Conservation (phyloP, 768 basidiomycete genomes). For the Hericium coralloides region DNA sequence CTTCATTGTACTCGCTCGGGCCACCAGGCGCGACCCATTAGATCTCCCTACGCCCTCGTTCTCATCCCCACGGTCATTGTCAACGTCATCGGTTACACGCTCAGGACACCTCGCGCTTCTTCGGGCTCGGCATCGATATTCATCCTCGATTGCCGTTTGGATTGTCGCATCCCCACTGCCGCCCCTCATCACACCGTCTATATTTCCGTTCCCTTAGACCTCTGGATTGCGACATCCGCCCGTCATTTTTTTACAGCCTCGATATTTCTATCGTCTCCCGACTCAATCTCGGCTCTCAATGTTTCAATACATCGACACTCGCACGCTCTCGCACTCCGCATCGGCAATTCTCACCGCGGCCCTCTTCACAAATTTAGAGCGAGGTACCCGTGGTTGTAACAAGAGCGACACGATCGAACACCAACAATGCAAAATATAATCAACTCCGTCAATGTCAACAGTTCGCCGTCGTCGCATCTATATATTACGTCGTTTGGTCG, state of each 20-base stretch:
- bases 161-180: constrained; percentile 7
- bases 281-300: constrained; percentile 1
- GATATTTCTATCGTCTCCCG: constrained; percentile 4
- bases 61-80: constrained; percentile 15
- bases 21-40: constrained; percentile 21
- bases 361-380: constrained; percentile 19
- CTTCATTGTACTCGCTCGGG: constrained; percentile 19
- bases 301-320: constrained; percentile 11
- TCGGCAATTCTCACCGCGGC: constrained; percentile 22
- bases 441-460: constrained; percentile 9
- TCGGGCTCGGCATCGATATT: constrained; percentile 31
- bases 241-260: not conserved
- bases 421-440: constrained; percentile 18
- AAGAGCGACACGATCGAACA: constrained; percentile 23
- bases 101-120: constrained; percentile 11
- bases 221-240: constrained; percentile 9
- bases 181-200: constrained; percentile 10
- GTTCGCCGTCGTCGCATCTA: constrained; percentile 19
- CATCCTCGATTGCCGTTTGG: constrained; percentile 32
- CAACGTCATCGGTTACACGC: constrained; percentile 20
- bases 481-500: constrained; percentile 12
- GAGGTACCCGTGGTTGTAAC: constrained; percentile 27
- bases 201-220: not conserved
- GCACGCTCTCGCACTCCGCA: constrained; percentile 24
- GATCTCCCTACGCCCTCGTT: constrained; percentile 7